Evolutionary conservation across 2,329 filamentous ascomycete species (phyloP).

Genomic region (Nannizziopsis barbatae): DNA sequence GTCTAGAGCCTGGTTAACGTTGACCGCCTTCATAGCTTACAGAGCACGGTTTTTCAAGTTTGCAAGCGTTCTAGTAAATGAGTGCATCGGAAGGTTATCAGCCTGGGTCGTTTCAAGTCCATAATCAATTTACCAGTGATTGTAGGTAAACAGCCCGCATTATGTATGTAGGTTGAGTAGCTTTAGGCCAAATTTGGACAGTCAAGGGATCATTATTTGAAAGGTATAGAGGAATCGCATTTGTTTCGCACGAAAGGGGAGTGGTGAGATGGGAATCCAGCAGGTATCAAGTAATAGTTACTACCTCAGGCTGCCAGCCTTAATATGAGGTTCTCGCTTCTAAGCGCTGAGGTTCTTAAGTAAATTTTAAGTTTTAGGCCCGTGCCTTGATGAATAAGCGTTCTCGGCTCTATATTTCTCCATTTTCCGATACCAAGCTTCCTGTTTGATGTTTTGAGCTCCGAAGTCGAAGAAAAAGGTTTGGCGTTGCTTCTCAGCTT

Average conservation of each 20-base stretch:
- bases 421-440: not conserved
- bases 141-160: not conserved
- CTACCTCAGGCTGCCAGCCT: no score
- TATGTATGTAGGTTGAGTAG: not conserved
- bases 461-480: not conserved
- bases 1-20: slow-evolving; percentile 32
- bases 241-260: no score
- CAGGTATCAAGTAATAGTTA: no score
- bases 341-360: no score
- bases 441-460: slow-evolving; percentile 2
- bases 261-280: no score
- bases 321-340: no score
- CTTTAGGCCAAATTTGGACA: not conserved
- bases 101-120: not conserved
- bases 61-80: not conserved
- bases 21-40: slow-evolving; percentile 33
- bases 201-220: no score
- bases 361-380: no score
- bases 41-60: not conserved
- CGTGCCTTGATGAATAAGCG: no score
- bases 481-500: slow-evolving; percentile 2
- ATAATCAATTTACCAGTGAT: not conserved
- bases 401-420: no score
- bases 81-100: not conserved
- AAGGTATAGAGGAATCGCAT: no score